These are phyloP conservation scores for Suzukiozyma palmioleophila DNA, from an alignment of 1,139 yeast species.

Conservation along the genomic window DNA sequence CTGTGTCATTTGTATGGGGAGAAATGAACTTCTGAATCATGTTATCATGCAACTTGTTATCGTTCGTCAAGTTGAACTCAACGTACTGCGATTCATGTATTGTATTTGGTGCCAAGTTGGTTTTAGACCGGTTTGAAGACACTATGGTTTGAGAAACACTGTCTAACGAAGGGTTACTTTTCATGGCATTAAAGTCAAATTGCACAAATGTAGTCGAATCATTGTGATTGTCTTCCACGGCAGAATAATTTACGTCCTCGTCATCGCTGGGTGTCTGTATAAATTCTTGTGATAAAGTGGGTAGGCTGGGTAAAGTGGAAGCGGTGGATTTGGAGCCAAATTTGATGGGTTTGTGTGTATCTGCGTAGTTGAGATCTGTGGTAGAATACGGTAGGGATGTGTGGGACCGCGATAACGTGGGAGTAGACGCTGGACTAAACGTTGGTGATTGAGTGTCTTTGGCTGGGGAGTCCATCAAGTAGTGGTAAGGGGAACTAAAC, in stretches of 20 bases:
- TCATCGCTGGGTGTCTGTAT: conserved; percentile 2
- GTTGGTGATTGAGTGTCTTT: background rate
- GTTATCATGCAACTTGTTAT: background rate
- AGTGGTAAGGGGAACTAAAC: too few species aligned
- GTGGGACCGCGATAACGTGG: background rate
- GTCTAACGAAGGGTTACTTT: background rate
- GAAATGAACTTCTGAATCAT: background rate
- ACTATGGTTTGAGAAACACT: conserved; percentile 2
- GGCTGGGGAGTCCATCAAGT: background rate
- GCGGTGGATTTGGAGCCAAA: conserved; percentile 16
- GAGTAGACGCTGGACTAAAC: background rate
- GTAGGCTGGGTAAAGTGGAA: conserved; percentile 18
- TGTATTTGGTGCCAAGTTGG: background rate
- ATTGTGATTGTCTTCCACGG: conserved; percentile 4
- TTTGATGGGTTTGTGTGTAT: background rate
- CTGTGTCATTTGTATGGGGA: conserved; percentile 3
- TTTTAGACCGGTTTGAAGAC: background rate
- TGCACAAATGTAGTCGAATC: conserved; percentile 8
- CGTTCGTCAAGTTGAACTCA: conserved; percentile 8
- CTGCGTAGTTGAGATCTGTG: conserved; percentile 2
- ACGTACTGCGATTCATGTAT: conserved; percentile 7
- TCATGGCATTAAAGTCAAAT: conserved; percentile 7
- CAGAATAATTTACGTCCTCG: conserved; percentile 6
- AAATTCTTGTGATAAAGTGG: conserved; percentile 6
- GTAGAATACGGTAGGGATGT: conserved; percentile 4